Evolutionary conservation across 495 filamentous ascomycete species (phyloP).

Genomic region (Hypoxylon subgilvum): DNA sequence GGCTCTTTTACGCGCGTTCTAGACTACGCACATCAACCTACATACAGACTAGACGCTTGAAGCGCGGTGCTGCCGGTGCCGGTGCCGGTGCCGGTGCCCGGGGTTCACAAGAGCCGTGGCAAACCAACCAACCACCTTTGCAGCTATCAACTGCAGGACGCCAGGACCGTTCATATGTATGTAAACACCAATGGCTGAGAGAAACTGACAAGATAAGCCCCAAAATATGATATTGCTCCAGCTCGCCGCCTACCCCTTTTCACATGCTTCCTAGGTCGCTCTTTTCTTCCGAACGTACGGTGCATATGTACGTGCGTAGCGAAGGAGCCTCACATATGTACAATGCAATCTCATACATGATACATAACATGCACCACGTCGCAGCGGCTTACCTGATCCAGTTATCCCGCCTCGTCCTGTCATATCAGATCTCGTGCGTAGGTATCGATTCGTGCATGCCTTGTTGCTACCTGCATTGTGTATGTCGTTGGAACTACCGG

Average conservation of each 20-base stretch:
- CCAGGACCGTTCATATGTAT: too few relatives aligned
- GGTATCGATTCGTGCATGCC: not conserved
- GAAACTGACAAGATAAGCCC: not conserved
- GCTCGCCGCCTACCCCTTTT: not conserved
- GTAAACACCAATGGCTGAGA: too few relatives aligned
- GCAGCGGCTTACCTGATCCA: constrained; percentile 28
- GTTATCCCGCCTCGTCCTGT: constrained; percentile 7
- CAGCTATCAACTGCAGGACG: not conserved
- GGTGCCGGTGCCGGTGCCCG: constrained; percentile 12
- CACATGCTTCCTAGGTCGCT: too few relatives aligned
- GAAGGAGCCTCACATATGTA: constrained; percentile 8
- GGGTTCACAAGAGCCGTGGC: not conserved
- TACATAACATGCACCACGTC: not conserved
- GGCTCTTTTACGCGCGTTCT: constrained; percentile 35
- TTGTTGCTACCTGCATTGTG: too few relatives aligned
- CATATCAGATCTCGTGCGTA: not conserved
- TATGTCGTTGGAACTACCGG: too few relatives aligned
- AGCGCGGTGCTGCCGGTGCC: too few relatives aligned
- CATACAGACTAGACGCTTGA: too few relatives aligned
- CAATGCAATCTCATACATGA: not conserved
- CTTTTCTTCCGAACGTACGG: too few relatives aligned
- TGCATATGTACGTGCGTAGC: not conserved
- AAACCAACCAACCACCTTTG: constrained; percentile 16
- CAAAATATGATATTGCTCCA: not conserved
- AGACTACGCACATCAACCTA: constrained; percentile 6